Evolutionary conservation across 2,329 filamentous ascomycete species (phyloP), one percentile per base, ranked within the genome.

Genomic region (Mycosphaerella sp.): DNA sequence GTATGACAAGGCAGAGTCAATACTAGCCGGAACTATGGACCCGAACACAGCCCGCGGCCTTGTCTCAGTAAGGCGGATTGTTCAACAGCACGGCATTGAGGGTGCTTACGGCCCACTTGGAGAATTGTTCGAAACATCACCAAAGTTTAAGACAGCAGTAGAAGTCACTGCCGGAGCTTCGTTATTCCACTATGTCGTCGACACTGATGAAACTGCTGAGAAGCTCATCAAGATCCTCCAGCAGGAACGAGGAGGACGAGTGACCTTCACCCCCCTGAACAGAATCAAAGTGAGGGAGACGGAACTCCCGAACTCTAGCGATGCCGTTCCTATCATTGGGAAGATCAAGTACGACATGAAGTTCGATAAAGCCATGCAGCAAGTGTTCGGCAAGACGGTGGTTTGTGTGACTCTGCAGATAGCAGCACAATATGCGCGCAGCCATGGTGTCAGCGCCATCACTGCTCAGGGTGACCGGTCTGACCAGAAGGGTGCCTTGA

Each of bases 151-250:
- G 42, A 56, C 54, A 2, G 54, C 54, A n/a, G 54, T 53, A 5
- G 54, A 56, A 36, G 54, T 56, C 63, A 93, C 91, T 48, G 93
- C 92, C 2, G 93, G 93, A 14, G 85, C 85, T 59, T 95, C 89
- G 68, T 78, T 98, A 7, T 98, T 98, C 73, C 89, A 98, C 71
- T 95, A 95, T 62, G 84, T 98, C 9, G 92, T 97, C 42, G 92
- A 98, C 69, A 92, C 86, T 47, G 89, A 95, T 57, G 83, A 87
- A 40, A 96, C 91, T 0, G 90, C 91, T 0, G 89, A 88, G 1
- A 82, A 83, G 62, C 81, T 96, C 34, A 83, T 93, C 42, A 86
- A 92, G 61, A 80, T 84, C 11, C 77, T 98, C 29, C 86, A 90
- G 67, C 85, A 84, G 60, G 83, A 89, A 62, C 86, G 84, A 57